Base-by-base conservation (phyloP, 306 rosid species). In the Cajanus cajan region DNA sequence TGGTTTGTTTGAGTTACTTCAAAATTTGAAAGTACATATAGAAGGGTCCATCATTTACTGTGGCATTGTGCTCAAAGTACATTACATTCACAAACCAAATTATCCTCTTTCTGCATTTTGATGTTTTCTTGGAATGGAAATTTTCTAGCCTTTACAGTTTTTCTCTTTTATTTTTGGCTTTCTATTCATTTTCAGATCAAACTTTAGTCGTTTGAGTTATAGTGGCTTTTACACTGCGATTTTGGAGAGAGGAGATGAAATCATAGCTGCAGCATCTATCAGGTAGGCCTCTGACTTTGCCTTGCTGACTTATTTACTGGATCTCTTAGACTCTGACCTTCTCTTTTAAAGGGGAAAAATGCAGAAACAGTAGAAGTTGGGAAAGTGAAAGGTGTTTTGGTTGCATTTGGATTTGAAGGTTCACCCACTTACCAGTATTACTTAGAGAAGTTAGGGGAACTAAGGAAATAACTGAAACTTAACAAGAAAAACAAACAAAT, bases 191-290 rank as follows among this genome's bases (percentile, higher is more conserved):
- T 85, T 24, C 86, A 96, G 99, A 75, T 96, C 99, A 69, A 96
- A 96, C 87, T 96, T 96, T 83, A 89, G 84, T 83, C 89, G 99
- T 73, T 85, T 96, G 84, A 96, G 85, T 73, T 96, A 87, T 69
- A 71, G 86, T 84, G 98, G 98, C 75, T 96, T 96, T 87, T 93
- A 91, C 75, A 82, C 99, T 76, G 99, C 90, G 74, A 86, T 96
- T 82, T 87, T 96, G 90, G 99, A 96, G 86, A 87, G 89, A 78
- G 98, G 99, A 55, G 99, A 93, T 88, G 99, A 96, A 80, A 85
- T 96, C 66, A 89, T 96, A 69, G 92, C 89, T 84, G 99, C 94
- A 31, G 99, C 99, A 74, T 91, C 97, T 78, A 68, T 96, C 85
- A 93, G 99, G 99, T 73, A 61, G 21, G 58, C 13, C 41, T 48